phyloP scores from a whole-genome alignment of 148 eudicot species.

The Rhododendron vialii region DNA sequence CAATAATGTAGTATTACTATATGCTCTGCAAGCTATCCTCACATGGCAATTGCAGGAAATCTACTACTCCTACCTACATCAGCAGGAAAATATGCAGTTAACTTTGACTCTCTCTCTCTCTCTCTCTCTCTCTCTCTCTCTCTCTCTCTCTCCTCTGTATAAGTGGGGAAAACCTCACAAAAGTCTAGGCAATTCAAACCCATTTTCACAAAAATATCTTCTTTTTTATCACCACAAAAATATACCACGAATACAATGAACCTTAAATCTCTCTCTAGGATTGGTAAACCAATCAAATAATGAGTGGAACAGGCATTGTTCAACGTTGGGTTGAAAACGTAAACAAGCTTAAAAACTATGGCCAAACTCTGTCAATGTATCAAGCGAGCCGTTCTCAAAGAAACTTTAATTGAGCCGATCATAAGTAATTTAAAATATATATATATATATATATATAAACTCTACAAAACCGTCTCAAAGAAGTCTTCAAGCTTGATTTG shows the following conservation, averaged over 20 bases:
- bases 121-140: not conserved
- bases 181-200: not conserved
- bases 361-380: not conserved
- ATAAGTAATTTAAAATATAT: not conserved
- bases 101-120: not conserved
- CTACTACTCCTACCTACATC: not conserved
- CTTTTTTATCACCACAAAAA: not conserved
- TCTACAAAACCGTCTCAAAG: not conserved
- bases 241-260: not conserved
- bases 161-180: not conserved
- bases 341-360: too few species aligned
- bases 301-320: not conserved
- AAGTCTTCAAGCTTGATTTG: not conserved
- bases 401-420: not conserved
- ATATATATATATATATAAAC: not conserved
- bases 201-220: not conserved
- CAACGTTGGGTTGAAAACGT: too few species aligned
- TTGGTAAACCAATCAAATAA: not conserved
- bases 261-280: not conserved
- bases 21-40: not conserved
- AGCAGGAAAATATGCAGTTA: not conserved
- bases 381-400: not conserved
- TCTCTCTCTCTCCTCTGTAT: not conserved
- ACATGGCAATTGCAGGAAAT: slow-evolving; percentile 7
- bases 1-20: not conserved